Evolutionary conservation across 352 stramenopile species (phyloP).

Genomic region (Pythium dissotocum): DNA sequence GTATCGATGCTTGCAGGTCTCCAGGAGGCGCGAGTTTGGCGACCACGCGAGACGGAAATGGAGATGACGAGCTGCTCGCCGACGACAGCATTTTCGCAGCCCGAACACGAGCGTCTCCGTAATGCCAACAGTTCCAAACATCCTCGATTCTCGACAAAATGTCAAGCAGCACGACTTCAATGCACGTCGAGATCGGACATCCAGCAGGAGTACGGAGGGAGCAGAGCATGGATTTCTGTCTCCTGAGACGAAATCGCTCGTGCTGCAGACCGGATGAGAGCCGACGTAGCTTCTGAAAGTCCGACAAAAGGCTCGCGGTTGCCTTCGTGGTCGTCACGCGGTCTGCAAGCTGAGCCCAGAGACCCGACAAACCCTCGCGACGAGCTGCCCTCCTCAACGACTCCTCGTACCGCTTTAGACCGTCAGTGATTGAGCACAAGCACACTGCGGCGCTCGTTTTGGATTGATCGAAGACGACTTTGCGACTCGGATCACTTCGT

Average conservation of each 20-base stretch:
- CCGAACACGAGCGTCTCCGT: not conserved
- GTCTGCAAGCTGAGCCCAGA: not conserved
- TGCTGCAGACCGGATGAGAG: not conserved
- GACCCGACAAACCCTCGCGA: not conserved
- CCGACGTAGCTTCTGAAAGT: not conserved
- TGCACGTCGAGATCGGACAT: too few relatives aligned
- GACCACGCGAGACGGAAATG: not conserved
- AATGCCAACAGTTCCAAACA: too few relatives aligned
- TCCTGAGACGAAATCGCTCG: too few relatives aligned
- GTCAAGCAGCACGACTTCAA: too few relatives aligned
- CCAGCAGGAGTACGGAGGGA: too few relatives aligned
- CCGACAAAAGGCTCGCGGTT: not conserved
- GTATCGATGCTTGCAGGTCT: too few relatives aligned
- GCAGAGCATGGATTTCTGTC: too few relatives aligned
- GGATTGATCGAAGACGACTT: too few relatives aligned
- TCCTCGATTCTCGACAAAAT: too few relatives aligned
- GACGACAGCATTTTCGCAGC: too few relatives aligned
- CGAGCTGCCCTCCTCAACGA: not conserved
- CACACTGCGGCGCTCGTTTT: not conserved
- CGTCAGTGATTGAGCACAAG: not conserved
- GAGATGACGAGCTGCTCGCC: not conserved
- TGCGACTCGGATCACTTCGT: conserved; percentile 14
- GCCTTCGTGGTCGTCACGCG: not conserved
- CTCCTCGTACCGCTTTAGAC: too few relatives aligned
- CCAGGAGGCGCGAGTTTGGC: not conserved